These are phyloP conservation scores for Ogataea wickerhamii DNA, from an alignment of 805 yeast species.

Conservation along the genomic window DNA sequence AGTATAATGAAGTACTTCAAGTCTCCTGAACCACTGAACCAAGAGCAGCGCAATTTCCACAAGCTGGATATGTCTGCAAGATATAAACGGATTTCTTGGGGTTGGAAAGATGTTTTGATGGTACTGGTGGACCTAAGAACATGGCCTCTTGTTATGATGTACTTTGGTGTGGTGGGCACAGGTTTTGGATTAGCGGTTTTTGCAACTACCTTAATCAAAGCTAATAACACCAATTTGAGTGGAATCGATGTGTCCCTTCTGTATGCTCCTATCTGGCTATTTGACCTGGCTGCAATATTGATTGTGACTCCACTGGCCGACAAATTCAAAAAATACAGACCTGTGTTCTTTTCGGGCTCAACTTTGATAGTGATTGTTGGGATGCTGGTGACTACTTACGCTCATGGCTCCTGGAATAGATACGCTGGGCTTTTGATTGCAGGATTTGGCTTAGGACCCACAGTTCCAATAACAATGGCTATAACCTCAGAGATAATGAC, in stretches of 20 bases:
- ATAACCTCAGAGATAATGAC: constrained; percentile 75
- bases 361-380: constrained; percentile 71
- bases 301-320: constrained; percentile 80
- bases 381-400: constrained; percentile 71
- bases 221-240: constrained; percentile 57
- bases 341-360: constrained; percentile 58
- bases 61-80: constrained; percentile 55
- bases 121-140: constrained; percentile 61
- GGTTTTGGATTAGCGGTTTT: constrained; percentile 84
- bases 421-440: constrained; percentile 79
- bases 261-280: constrained; percentile 89
- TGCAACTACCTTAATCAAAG: constrained; percentile 71
- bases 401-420: constrained; percentile 67
- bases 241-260: constrained; percentile 70
- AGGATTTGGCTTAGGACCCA: constrained; percentile 87
- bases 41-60: constrained; percentile 53
- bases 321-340: constrained; percentile 54
- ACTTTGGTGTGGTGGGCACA: constrained; percentile 90
- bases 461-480: constrained; percentile 86
- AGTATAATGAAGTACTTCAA: constrained; percentile 17
- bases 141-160: constrained; percentile 84
- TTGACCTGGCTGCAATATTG: constrained; percentile 73
- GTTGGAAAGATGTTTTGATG: constrained; percentile 49
- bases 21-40: constrained; percentile 46
- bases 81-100: constrained; percentile 50